Evolutionary conservation across 225 moss, liverwort and hornwort species (phyloP).

Genomic region (Bryum argenteum): DNA sequence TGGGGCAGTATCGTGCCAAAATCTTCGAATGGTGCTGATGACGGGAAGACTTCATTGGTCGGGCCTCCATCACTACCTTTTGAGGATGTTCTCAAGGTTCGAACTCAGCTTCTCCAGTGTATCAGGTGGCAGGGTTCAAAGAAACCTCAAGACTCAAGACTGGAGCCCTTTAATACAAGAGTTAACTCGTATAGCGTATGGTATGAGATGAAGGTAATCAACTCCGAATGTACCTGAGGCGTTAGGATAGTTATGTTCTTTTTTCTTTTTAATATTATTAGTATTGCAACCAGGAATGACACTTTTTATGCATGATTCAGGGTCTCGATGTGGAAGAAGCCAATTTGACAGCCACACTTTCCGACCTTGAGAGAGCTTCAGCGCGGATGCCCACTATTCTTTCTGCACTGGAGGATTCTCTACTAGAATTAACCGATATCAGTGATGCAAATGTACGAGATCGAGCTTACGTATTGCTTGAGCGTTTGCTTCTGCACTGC

Average conservation of each 20-base stretch:
- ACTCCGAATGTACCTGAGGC: conserved; percentile 13
- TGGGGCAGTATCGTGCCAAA: conserved; percentile 35
- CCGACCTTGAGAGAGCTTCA: conserved; percentile 89
- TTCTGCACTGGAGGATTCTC: conserved; percentile 82
- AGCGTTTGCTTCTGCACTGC: conserved; percentile 86
- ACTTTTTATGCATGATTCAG: conserved; percentile 41
- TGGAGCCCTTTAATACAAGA: conserved; percentile 56
- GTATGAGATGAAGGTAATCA: conserved; percentile 55
- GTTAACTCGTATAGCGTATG: conserved; percentile 56
- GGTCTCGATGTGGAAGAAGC: conserved; percentile 63
- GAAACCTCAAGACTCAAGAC: conserved; percentile 59
- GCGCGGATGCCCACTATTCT: conserved; percentile 90
- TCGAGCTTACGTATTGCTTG: conserved; percentile 81
- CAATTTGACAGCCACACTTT: conserved; percentile 69
- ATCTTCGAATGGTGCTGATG: conserved; percentile 32
- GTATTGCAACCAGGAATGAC: conserved; percentile 23
- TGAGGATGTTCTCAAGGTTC: conserved; percentile 89
- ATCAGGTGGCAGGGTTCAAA: conserved; percentile 71
- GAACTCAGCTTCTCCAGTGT: conserved; percentile 82
- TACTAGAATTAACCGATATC: conserved; percentile 74
- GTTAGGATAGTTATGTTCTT: too few species aligned
- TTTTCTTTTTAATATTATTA: too few species aligned
- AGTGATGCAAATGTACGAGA: conserved; percentile 77
- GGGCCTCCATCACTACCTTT: conserved; percentile 74
- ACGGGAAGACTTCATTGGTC: conserved; percentile 48